phyloP scores from a whole-genome alignment of 192 early-diverging fungal species.

The Gryganskiella cystojenkinii region DNA sequence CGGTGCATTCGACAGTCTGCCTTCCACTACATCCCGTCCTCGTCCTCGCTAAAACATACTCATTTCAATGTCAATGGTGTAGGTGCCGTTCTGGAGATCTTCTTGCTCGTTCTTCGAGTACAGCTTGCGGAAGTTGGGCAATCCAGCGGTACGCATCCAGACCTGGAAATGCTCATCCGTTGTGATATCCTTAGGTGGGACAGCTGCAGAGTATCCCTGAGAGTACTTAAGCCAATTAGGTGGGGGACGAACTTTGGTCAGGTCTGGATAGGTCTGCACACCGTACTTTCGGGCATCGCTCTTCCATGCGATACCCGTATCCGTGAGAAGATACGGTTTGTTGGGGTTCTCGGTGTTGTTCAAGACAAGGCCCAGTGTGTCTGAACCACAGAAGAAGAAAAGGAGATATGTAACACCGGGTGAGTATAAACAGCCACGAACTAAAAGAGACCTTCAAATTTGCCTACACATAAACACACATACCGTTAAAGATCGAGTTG shows the following conservation, averaged over 20 bases:
- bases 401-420: neutral
- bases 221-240: slow-evolving; percentile 86
- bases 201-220: slow-evolving; percentile 59
- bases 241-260: slow-evolving; percentile 76
- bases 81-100: slow-evolving; percentile 74
- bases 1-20: slow-evolving; percentile 15
- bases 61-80: slow-evolving; percentile 77
- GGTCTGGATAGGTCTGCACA: slow-evolving; percentile 60
- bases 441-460: neutral
- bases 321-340: slow-evolving; percentile 67
- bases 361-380: slow-evolving; percentile 68
- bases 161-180: slow-evolving; percentile 91
- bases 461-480: too few relatives aligned
- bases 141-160: slow-evolving; percentile 97
- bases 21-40: neutral
- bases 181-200: slow-evolving; percentile 71
- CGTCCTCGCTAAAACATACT: slow-evolving; percentile 61
- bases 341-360: slow-evolving; percentile 55
- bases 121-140: slow-evolving; percentile 97
- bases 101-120: slow-evolving; percentile 80
- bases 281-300: slow-evolving; percentile 81
- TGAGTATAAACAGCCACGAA: neutral
- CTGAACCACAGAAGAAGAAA: slow-evolving; percentile 40
- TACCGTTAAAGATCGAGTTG: slow-evolving; percentile 97
- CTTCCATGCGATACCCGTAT: slow-evolving; percentile 89